phyloP scores from a whole-genome alignment of 805 yeast species.

The Candida vaughaniae region DNA sequence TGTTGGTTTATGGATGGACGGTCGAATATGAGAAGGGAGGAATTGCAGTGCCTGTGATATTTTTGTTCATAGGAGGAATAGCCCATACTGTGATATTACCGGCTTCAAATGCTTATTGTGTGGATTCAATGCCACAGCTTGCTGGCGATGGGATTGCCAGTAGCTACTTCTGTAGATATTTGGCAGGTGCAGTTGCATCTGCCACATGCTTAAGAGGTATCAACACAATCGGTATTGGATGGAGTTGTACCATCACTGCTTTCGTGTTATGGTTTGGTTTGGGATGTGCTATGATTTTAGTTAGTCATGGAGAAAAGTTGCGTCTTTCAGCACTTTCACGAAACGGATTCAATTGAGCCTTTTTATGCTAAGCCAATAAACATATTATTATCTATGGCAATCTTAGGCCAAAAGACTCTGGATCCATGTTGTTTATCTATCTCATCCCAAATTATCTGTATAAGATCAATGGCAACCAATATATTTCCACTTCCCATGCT shows the following conservation, averaged over 20 bases:
- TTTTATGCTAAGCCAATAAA: slow-evolving; percentile 4
- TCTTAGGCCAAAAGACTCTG: slow-evolving; percentile 7
- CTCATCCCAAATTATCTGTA: slow-evolving; percentile 3
- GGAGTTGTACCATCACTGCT: slow-evolving; percentile 54
- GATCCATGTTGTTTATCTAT: not conserved
- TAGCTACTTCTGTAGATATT: slow-evolving; percentile 49
- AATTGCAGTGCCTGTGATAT: slow-evolving; percentile 51
- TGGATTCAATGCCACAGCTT: slow-evolving; percentile 54
- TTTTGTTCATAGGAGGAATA: slow-evolving; percentile 47
- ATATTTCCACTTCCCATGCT: slow-evolving; percentile 4
- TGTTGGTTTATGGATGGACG: slow-evolving; percentile 55
- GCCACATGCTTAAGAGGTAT: slow-evolving; percentile 49
- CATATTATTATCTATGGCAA: slow-evolving; percentile 1
- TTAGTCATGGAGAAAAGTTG: slow-evolving; percentile 39
- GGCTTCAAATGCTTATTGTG: slow-evolving; percentile 55
- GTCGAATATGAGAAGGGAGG: slow-evolving; percentile 51
- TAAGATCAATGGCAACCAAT: slow-evolving; percentile 1
- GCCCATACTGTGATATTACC: slow-evolving; percentile 55
- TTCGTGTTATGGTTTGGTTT: slow-evolving; percentile 40
- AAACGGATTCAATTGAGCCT: too few species aligned
- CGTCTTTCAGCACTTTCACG: slow-evolving; percentile 25
- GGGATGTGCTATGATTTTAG: slow-evolving; percentile 27
- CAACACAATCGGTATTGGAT: slow-evolving; percentile 52
- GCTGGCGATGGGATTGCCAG: slow-evolving; percentile 57
- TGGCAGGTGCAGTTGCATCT: slow-evolving; percentile 52